These are phyloP conservation scores for Entomortierella lignicola DNA, from an alignment of 192 early-diverging fungal genomes.

Conservation along the genomic window DNA sequence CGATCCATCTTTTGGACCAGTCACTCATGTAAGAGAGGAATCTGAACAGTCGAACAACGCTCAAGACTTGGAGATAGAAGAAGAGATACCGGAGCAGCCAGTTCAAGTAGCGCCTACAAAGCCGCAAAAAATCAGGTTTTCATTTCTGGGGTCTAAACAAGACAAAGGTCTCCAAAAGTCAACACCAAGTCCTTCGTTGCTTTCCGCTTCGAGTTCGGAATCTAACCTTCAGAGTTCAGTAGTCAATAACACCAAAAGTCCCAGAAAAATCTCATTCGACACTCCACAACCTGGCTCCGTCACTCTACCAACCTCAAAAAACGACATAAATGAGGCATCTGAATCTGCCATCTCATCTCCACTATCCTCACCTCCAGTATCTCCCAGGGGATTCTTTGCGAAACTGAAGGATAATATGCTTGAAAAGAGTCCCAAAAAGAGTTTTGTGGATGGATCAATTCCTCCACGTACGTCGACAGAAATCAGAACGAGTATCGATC, in stretches of 20 bases:
- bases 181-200: conserved; percentile 5
- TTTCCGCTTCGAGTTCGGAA: background rate
- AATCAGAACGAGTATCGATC: background rate
- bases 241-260: background rate
- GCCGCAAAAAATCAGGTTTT: conserved; percentile 36
- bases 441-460: background rate
- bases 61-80: background rate
- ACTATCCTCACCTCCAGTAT: background rate
- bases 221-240: background rate
- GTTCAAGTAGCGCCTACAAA: conserved; percentile 1
- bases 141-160: conserved; percentile 29
- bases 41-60: background rate
- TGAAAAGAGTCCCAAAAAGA: conserved; percentile 15
- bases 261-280: conserved; percentile 35
- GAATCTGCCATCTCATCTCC: background rate
- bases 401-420: conserved; percentile 24
- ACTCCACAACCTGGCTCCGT: conserved; percentile 7
- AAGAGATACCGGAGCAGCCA: background rate
- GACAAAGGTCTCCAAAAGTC: conserved; percentile 15
- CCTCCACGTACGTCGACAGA: background rate
- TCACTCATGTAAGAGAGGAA: background rate
- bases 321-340: background rate
- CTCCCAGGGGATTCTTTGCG: conserved; percentile 26
- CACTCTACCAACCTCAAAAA: background rate
- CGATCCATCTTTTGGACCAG: background rate